Evolutionary conservation across 2,329 filamentous ascomycete genomes (phyloP), one percentile per base, ranked within the genome.

Genomic region (Lomentospora prolificans): DNA sequence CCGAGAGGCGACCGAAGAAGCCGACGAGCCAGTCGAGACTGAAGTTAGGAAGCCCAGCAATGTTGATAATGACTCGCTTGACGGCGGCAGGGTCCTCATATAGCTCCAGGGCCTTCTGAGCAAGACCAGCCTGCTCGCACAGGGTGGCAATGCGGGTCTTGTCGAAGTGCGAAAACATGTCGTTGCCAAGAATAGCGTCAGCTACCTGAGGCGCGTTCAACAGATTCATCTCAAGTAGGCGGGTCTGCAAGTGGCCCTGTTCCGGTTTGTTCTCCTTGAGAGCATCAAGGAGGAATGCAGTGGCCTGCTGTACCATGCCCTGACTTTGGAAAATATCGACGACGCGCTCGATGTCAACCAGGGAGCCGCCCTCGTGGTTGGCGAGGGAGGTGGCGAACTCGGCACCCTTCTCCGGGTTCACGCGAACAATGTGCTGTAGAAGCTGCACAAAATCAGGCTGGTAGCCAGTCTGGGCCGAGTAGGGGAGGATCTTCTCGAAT

Each of bases 121-220:
- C 80, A 56, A 99, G 82, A 54, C 91, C 90, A 54, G 91, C 91
- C 68, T 95, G 88, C 74, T 99, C 94, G 69, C 94, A 99, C 55
- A 99, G 81, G 61, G 86, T 82, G 24, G 92, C 89, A 70, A 99
- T 89, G 60, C 90, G 87, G 50, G 84, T 74, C 75, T 89, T 95
- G 73, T 99, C 94, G 66, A 96, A 99, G 73, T 99, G 84, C 0
- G 90, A 90, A 73, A 99, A 97, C 87, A 99, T 96, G 65, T 97
- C 90, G 65, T 99, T 99, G 61, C 92, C 89, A 41, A 99, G 82
- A 62, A 99, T 99, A 31, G 94, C 94, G 70, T 99, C 95, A 3
- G 95, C 94, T 55, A 99, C 95, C 70, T 97, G 94, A 53, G 94
- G 94, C 1, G 94, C 95, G 63, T 96, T 95, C 72, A 95, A 80